Conservation (phyloP, 176 grass and related monocot genomes). For the Musa beccarii region DNA sequence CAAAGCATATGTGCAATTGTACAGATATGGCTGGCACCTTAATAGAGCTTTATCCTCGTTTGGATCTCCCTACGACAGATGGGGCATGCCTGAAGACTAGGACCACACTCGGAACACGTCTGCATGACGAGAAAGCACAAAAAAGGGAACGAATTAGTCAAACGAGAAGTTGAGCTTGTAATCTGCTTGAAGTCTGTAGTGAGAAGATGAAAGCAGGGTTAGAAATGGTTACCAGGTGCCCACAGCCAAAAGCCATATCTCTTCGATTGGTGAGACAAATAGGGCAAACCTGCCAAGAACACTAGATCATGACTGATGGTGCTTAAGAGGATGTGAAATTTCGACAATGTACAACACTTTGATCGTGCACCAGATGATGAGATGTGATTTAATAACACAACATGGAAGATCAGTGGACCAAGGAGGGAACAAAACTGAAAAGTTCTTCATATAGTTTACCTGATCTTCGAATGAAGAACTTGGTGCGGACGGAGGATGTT, state of each 20-base stretch:
- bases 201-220: background rate
- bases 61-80: slow-evolving; percentile 35
- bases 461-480: slow-evolving; percentile 4
- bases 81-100: slow-evolving; percentile 28
- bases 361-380: no score
- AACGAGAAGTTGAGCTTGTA: background rate
- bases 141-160: background rate
- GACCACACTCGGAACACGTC: slow-evolving; percentile 30
- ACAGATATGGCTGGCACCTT: background rate
- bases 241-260: slow-evolving; percentile 14
- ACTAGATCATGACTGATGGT: background rate
- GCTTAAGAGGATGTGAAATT: background rate
- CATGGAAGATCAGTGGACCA: background rate
- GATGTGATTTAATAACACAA: no score
- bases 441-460: background rate
- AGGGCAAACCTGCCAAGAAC: background rate
- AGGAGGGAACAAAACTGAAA: background rate
- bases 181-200: background rate
- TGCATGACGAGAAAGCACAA: slow-evolving; percentile 1
- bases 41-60: slow-evolving; percentile 39
- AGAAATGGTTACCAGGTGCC: slow-evolving; percentile 1
- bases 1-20: background rate
- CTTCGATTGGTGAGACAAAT: slow-evolving; percentile 8
- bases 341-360: background rate
- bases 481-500: slow-evolving; percentile 6